phyloP scores from a whole-genome alignment of 1,284 basidiomycete genomes.

The Pisolithus thermaeus region DNA sequence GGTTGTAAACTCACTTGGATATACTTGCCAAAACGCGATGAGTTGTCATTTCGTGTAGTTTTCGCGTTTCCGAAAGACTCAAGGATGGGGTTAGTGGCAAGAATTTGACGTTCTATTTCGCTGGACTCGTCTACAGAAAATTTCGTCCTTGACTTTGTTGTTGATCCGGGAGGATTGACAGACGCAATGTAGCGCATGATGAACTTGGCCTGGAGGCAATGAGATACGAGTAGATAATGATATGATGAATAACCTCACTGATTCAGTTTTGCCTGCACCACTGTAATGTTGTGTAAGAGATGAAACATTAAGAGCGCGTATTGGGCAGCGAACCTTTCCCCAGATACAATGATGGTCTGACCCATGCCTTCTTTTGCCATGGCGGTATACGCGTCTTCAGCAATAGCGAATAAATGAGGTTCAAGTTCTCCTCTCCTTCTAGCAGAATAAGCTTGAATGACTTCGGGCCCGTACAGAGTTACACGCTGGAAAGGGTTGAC shows the following conservation, averaged over 20 bases:
- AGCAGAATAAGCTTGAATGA: slow-evolving; percentile 96
- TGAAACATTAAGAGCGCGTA: slow-evolving; percentile 6
- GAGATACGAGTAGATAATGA: slow-evolving; percentile 4
- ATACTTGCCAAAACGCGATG: slow-evolving; percentile 98
- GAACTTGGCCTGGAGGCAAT: slow-evolving; percentile 76
- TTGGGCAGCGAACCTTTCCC: slow-evolving; percentile 70
- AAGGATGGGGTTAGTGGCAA: slow-evolving; percentile 98
- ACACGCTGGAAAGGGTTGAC: slow-evolving; percentile 98
- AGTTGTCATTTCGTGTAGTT: slow-evolving; percentile 98
- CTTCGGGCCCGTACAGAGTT: slow-evolving; percentile 90
- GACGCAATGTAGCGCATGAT: slow-evolving; percentile 99
- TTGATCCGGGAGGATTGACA: slow-evolving; percentile 79
- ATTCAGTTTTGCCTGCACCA: slow-evolving; percentile 99
- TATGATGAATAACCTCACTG: slow-evolving; percentile 44
- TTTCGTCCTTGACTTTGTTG: slow-evolving; percentile 64
- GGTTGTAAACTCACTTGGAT: slow-evolving; percentile 70
- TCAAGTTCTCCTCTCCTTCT: slow-evolving; percentile 91
- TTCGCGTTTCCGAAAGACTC: slow-evolving; percentile 99
- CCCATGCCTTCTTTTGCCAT: slow-evolving; percentile 95
- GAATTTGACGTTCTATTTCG: slow-evolving; percentile 94
- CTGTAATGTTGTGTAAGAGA: slow-evolving; percentile 37
- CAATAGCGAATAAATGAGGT: slow-evolving; percentile 98
- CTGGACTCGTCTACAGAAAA: slow-evolving; percentile 76
- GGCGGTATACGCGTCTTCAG: slow-evolving; percentile 97
- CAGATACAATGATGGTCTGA: slow-evolving; percentile 98